These are phyloP conservation scores for Rutstroemia sp. DNA, from an alignment of 2,329 filamentous ascomycete genomes.

Conservation along the genomic window DNA sequence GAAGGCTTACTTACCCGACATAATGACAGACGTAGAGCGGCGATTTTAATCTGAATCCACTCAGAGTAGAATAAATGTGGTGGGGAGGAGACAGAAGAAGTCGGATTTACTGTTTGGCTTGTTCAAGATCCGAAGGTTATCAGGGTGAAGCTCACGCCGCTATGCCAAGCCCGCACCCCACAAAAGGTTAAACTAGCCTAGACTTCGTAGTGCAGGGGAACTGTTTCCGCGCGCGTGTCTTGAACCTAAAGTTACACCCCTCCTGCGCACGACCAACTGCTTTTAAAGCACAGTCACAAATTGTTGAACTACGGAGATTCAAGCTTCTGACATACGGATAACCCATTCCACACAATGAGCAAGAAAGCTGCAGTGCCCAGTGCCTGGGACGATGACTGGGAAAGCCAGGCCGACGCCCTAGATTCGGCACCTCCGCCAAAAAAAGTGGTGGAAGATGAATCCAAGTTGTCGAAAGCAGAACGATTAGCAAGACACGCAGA, in stretches of 20 bases:
- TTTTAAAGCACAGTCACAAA: not conserved
- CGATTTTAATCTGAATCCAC: not conserved
- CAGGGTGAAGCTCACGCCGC: not conserved
- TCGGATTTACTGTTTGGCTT: too few species aligned
- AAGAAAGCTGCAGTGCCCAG: conserved; percentile 50
- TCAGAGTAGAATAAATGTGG: not conserved
- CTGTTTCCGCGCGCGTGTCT: too few species aligned
- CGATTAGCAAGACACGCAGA: conserved; percentile 74
- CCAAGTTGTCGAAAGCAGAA: conserved; percentile 62
- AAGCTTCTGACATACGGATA: too few species aligned
- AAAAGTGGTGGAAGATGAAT: conserved; percentile 17
- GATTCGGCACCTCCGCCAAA: conserved; percentile 20
- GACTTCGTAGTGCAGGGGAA: not conserved
- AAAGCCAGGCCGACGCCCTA: conserved; percentile 60
- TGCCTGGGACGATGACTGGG: conserved; percentile 91
- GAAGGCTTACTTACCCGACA: conserved; percentile 6
- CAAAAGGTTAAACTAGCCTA: not conserved
- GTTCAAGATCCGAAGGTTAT: too few species aligned
- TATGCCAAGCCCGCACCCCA: not conserved
- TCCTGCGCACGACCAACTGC: not conserved
- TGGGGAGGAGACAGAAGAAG: not conserved
- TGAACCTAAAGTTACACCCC: not conserved
- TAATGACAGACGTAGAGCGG: not conserved
- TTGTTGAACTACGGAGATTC: too few species aligned
- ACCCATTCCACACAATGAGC: conserved; percentile 18